Conservation (phyloP, 2,329 filamentous ascomycete genomes). For the Cladosporium sp. region DNA sequence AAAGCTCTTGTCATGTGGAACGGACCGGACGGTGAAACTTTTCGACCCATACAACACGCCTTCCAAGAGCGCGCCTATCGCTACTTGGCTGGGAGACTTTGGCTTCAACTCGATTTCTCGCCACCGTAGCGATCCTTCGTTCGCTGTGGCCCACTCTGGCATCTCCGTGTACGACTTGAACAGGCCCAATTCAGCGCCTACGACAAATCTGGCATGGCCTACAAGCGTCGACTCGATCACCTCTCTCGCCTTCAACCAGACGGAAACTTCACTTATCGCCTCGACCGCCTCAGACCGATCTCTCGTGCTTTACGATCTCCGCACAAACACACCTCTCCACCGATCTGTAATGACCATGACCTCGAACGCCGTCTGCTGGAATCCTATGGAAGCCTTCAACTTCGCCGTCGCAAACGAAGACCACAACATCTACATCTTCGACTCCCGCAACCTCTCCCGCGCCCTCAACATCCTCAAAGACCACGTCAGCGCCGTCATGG, state of each 20-base stretch:
- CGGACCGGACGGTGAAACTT: slow-evolving; percentile 83
- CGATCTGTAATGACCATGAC: slow-evolving; percentile 81
- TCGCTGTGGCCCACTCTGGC: slow-evolving; percentile 71
- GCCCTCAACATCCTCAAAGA: slow-evolving; percentile 88
- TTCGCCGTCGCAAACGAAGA: slow-evolving; percentile 92
- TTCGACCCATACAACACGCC: slow-evolving; percentile 83
- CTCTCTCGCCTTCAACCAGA: slow-evolving; percentile 84
- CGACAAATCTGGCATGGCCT: slow-evolving; percentile 83
- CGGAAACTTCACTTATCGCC: slow-evolving; percentile 86
- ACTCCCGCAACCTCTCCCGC: slow-evolving; percentile 86
- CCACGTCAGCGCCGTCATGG: slow-evolving; percentile 91
- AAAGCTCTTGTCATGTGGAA: slow-evolving; percentile 82
- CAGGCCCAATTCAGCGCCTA: slow-evolving; percentile 71
- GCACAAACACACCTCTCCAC: slow-evolving; percentile 78
- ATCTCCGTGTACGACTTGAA: slow-evolving; percentile 90
- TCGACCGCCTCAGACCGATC: slow-evolving; percentile 83
- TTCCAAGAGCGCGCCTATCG: slow-evolving; percentile 67
- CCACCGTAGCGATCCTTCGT: slow-evolving; percentile 74
- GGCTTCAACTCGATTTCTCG: slow-evolving; percentile 84
- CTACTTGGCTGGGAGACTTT: slow-evolving; percentile 79
- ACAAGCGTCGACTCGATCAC: slow-evolving; percentile 89
- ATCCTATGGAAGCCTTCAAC: slow-evolving; percentile 96
- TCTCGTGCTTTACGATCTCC: slow-evolving; percentile 86
- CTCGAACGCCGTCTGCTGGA: slow-evolving; percentile 84
- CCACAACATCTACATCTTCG: slow-evolving; percentile 89